These are phyloP conservation scores for Auriscalpium microsporum DNA, from an alignment of 768 basidiomycete genomes.

Conservation along the genomic window DNA sequence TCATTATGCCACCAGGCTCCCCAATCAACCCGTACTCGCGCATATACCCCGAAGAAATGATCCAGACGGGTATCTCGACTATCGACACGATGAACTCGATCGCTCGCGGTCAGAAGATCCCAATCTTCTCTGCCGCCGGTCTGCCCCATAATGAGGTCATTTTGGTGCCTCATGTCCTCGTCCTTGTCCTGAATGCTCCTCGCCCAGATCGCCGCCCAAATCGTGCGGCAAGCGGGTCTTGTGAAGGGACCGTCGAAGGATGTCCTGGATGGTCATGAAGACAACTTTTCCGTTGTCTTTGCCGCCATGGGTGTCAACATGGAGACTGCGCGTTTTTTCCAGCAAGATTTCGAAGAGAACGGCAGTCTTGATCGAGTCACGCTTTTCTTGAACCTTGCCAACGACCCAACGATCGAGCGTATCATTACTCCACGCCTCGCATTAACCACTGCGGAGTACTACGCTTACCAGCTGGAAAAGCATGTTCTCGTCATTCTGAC, in stretches of 20 bases:
- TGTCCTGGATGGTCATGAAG: slow-evolving; percentile 97
- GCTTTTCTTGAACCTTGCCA: slow-evolving; percentile 96
- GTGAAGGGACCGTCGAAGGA: slow-evolving; percentile 96
- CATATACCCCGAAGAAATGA: slow-evolving; percentile 99
- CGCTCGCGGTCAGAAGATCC: slow-evolving; percentile 99
- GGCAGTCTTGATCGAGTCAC: slow-evolving; percentile 96
- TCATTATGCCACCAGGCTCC: slow-evolving; percentile 49
- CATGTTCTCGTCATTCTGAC: slow-evolving; percentile 98
- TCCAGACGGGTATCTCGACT: slow-evolving; percentile 99
- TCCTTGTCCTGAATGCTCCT: slow-evolving; percentile 4
- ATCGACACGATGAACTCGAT: slow-evolving; percentile 98
- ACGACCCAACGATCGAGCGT: slow-evolving; percentile 98
- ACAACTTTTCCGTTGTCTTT: slow-evolving; percentile 99
- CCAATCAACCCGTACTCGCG: slow-evolving; percentile 97
- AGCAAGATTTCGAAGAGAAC: slow-evolving; percentile 98
- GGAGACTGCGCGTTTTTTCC: slow-evolving; percentile 99
- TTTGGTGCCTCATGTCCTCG: slow-evolving; percentile 7
- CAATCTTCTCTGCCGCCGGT: slow-evolving; percentile 98
- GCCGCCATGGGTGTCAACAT: slow-evolving; percentile 99
- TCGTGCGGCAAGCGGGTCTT: slow-evolving; percentile 97
- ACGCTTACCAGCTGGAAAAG: slow-evolving; percentile 98
- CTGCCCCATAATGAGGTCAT: slow-evolving; percentile 95
- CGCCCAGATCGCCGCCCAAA: slow-evolving; percentile 93
- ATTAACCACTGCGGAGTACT: slow-evolving; percentile 97
- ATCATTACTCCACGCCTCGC: slow-evolving; percentile 99